Percentiles rank a stretch among this genome's conserved stretches.
phyloP scores from a whole-genome alignment of 1,139 yeast genomes.

The Candida dubliniensis region DNA sequence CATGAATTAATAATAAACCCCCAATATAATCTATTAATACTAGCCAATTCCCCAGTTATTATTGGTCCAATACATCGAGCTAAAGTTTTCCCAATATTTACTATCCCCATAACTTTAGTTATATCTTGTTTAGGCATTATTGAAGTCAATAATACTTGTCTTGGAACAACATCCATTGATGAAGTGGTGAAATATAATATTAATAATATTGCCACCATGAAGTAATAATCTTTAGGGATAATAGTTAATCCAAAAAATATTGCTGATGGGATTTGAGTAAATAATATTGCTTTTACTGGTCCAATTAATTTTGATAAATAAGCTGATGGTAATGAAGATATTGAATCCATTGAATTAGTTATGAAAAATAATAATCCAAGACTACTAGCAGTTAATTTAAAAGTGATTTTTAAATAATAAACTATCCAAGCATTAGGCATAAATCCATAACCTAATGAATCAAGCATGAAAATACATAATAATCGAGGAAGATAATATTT shows the following conservation, averaged over 20 bases:
- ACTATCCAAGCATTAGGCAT: slow-evolving; percentile 89
- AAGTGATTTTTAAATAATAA: slow-evolving; percentile 60
- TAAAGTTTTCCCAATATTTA: slow-evolving; percentile 80
- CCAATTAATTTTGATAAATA: slow-evolving; percentile 66
- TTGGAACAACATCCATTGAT: slow-evolving; percentile 89
- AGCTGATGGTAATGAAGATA: slow-evolving; percentile 42
- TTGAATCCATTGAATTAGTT: slow-evolving; percentile 28
- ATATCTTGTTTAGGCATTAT: slow-evolving; percentile 63
- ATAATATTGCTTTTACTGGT: slow-evolving; percentile 72
- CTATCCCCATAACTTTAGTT: slow-evolving; percentile 79
- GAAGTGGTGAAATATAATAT: slow-evolving; percentile 55
- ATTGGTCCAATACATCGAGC: slow-evolving; percentile 82
- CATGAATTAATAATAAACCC: slow-evolving; percentile 67
- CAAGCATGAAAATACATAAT: slow-evolving; percentile 61
- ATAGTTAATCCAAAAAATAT: slow-evolving; percentile 47
- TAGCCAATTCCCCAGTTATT: slow-evolving; percentile 74
- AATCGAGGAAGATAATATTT: slow-evolving; percentile 39
- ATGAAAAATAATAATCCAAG: slow-evolving; percentile 58
- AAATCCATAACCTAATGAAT: slow-evolving; percentile 85
- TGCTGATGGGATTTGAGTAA: slow-evolving; percentile 82
- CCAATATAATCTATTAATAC: slow-evolving; percentile 44
- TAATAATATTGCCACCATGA: slow-evolving; percentile 54
- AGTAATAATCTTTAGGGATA: slow-evolving; percentile 20
- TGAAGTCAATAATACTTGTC: slow-evolving; percentile 75
- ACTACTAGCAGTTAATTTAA: slow-evolving; percentile 39